These are phyloP conservation scores for Lathyrus oleraceus DNA, from an alignment of 306 rosid genomes.

Conservation along the genomic window DNA sequence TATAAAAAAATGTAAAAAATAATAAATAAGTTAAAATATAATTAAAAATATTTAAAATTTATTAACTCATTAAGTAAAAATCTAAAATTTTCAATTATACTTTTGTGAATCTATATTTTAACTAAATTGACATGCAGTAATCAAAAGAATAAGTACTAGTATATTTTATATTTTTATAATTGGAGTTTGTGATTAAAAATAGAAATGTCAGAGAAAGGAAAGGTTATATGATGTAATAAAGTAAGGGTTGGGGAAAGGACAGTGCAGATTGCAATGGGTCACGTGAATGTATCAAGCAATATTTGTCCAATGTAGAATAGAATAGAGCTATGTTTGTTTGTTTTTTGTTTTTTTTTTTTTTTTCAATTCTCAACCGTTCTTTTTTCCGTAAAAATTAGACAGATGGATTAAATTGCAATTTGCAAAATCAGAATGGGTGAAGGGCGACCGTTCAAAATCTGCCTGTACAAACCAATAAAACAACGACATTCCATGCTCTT, in stretches of 20 bases:
- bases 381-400: background rate
- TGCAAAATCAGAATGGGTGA: background rate
- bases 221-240: background rate
- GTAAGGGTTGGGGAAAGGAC: background rate
- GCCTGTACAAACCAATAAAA: background rate
- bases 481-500: no score
- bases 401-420: background rate
- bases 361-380: constrained; percentile 37
- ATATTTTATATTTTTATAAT: no score
- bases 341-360: background rate
- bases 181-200: background rate
- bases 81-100: no score
- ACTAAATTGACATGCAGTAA: no score
- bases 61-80: no score
- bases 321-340: constrained; percentile 1
- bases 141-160: no score
- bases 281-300: constrained; percentile 3
- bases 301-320: background rate
- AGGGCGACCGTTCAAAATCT: background rate
- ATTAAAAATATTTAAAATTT: no score
- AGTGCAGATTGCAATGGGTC: constrained; percentile 17
- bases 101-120: no score
- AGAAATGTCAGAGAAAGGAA: background rate
- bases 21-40: no score
- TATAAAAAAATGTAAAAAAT: no score